phyloP scores from a whole-genome alignment of 1,284 basidiomycete species.

The Dichomitus squalens region DNA sequence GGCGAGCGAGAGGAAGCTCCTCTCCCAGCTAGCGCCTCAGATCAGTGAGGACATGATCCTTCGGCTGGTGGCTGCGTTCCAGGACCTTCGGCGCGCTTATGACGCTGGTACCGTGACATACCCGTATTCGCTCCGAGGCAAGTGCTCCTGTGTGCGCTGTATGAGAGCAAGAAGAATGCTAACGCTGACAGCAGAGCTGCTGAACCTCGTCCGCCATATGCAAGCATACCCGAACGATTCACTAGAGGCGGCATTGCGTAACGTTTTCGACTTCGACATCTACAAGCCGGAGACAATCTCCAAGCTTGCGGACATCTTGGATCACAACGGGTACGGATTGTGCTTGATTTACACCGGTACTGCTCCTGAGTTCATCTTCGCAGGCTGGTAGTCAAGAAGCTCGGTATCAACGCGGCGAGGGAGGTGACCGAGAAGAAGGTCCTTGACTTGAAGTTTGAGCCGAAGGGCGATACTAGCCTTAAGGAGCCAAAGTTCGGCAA shows the following conservation, averaged over 20 bases:
- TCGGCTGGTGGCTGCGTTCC: conserved; percentile 63
- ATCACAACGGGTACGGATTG: conserved; percentile 53
- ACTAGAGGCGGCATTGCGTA: conserved; percentile 56
- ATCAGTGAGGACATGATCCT: conserved; percentile 53
- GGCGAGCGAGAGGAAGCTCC: conserved; percentile 57
- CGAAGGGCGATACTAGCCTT: conserved; percentile 48
- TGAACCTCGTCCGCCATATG: conserved; percentile 65
- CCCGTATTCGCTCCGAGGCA: conserved; percentile 68
- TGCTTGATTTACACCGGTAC: too few relatives aligned
- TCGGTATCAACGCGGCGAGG: conserved; percentile 58
- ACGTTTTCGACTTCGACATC: conserved; percentile 70
- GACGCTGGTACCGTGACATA: conserved; percentile 59
- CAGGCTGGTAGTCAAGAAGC: conserved; percentile 53
- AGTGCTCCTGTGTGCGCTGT: neutral
- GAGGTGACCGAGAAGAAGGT: conserved; percentile 50
- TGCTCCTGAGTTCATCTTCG: too few relatives aligned
- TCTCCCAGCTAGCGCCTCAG: conserved; percentile 63
- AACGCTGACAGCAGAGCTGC: conserved; percentile 47
- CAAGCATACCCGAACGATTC: conserved; percentile 59
- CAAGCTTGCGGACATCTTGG: conserved; percentile 55
- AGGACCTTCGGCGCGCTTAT: conserved; percentile 59
- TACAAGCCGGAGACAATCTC: conserved; percentile 66
- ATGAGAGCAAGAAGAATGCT: too few relatives aligned
- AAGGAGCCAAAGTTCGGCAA: conserved; percentile 59
- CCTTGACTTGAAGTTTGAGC: conserved; percentile 60